Evolutionary conservation across 1,284 basidiomycete species (phyloP).

Genomic region (Paramarasmius palmivorus): DNA sequence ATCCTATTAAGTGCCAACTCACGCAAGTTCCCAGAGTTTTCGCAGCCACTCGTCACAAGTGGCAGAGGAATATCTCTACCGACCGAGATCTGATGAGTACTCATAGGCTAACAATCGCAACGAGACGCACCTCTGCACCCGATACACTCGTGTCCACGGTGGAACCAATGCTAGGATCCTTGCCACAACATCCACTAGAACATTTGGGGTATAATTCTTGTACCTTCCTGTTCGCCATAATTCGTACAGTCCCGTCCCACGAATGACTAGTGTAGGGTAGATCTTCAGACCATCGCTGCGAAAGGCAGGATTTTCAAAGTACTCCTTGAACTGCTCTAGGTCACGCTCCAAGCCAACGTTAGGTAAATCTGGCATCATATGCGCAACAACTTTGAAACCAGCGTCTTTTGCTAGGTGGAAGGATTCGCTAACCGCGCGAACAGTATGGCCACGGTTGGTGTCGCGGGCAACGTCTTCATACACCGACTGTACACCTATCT

Average conservation of each 20-base stretch:
- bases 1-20: conserved; percentile 96
- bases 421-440: conserved; percentile 95
- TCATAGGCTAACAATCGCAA: conserved; percentile 5
- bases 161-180: conserved; percentile 96
- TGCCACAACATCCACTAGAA: conserved; percentile 96
- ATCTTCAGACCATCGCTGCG: conserved; percentile 97
- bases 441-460: conserved; percentile 97
- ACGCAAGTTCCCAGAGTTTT: conserved; percentile 95
- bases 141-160: conserved; percentile 98
- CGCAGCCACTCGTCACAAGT: conserved; percentile 93
- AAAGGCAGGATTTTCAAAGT: conserved; percentile 98
- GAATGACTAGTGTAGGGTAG: conserved; percentile 97
- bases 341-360: conserved; percentile 98
- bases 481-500: conserved; percentile 98
- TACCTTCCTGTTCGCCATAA: conserved; percentile 96
- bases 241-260: conserved; percentile 96
- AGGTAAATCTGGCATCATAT: conserved; percentile 98
- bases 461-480: conserved; percentile 99
- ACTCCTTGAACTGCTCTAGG: conserved; percentile 98
- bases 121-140: conserved; percentile 81
- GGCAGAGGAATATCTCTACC: conserved; percentile 93
- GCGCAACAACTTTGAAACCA: conserved; percentile 98
- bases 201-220: conserved; percentile 99
- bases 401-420: conserved; percentile 99
- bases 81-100: conserved; percentile 10